These are phyloP conservation scores for Nemophila menziesii DNA, from an alignment of 257 asterid genomes.

Conservation along the genomic window DNA sequence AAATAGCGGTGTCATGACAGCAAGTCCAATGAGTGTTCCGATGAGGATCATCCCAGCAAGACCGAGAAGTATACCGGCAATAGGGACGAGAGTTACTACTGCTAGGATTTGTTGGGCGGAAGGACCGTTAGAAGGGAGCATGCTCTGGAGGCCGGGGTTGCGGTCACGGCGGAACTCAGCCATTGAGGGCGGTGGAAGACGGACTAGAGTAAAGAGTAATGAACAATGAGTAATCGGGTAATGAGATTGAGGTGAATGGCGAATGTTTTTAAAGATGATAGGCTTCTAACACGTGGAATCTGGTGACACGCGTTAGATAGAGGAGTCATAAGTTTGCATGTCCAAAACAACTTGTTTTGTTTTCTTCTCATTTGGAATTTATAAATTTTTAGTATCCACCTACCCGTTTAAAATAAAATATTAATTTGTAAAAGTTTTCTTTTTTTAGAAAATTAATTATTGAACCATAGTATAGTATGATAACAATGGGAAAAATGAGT, in stretches of 20 bases:
- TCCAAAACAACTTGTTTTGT: no score
- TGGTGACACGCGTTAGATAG: conserved; percentile 35
- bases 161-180: conserved; percentile 16
- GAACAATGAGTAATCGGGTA: background rate
- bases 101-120: conserved; percentile 39
- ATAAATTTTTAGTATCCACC: no score
- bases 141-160: conserved; percentile 11
- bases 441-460: no score
- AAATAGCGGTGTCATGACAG: conserved; percentile 40
- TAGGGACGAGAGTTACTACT: conserved; percentile 49
- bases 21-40: conserved; percentile 41
- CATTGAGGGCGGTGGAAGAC: conserved; percentile 11
- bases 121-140: conserved; percentile 25
- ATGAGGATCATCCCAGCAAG: conserved; percentile 44
- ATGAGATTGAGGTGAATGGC: background rate
- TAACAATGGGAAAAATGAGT: no score
- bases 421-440: no score
- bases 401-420: no score
- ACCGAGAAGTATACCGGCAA: conserved; percentile 43
- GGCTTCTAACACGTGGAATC: conserved; percentile 33
- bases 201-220: background rate
- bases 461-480: no score
- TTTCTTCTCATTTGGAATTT: no score
- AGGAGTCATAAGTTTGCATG: conserved; percentile 15
- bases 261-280: conserved; percentile 15